These are phyloP conservation scores for Hippophae tibetana DNA, from an alignment of 306 rosid species.

Conservation along the genomic window DNA sequence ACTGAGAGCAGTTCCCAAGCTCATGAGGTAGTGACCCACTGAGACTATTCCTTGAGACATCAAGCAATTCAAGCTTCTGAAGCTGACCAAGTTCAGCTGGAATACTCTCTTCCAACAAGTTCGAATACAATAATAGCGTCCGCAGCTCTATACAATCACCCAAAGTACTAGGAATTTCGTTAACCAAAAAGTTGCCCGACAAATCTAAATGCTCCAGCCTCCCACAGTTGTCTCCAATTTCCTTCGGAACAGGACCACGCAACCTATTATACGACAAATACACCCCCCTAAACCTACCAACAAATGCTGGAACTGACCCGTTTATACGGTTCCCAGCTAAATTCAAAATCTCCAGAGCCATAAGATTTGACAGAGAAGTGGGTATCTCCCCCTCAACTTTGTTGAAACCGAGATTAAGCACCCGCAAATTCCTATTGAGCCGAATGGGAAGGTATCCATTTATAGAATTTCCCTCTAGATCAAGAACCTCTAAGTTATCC, in stretches of 20 bases:
- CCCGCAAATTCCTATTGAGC: slow-evolving; percentile 34
- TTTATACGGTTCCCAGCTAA: slow-evolving; percentile 57
- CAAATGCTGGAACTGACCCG: slow-evolving; percentile 59
- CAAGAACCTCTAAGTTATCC: slow-evolving; percentile 71
- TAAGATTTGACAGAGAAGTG: slow-evolving; percentile 22
- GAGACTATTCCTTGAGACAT: slow-evolving; percentile 79
- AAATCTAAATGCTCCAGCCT: slow-evolving; percentile 81
- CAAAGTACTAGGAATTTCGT: slow-evolving; percentile 52
- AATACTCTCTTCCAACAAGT: slow-evolving; percentile 55
- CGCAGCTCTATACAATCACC: slow-evolving; percentile 57
- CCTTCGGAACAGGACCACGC: slow-evolving; percentile 44
- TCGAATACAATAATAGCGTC: slow-evolving; percentile 61
- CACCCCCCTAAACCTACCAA: slow-evolving; percentile 52
- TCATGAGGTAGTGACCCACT: slow-evolving; percentile 47
- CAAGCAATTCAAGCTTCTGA: slow-evolving; percentile 51
- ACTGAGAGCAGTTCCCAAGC: slow-evolving; percentile 58
- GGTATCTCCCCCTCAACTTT: slow-evolving; percentile 58
- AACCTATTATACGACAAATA: slow-evolving; percentile 55
- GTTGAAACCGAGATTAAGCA: slow-evolving; percentile 73
- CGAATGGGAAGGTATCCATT: slow-evolving; percentile 46
- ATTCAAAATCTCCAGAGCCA: slow-evolving; percentile 54
- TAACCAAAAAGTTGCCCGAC: slow-evolving; percentile 54
- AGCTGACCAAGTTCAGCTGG: slow-evolving; percentile 60
- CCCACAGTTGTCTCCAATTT: slow-evolving; percentile 61
- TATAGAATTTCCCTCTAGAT: slow-evolving; percentile 68